phyloP scores from a whole-genome alignment of 805 yeast species.

The Candida bentonensis region DNA sequence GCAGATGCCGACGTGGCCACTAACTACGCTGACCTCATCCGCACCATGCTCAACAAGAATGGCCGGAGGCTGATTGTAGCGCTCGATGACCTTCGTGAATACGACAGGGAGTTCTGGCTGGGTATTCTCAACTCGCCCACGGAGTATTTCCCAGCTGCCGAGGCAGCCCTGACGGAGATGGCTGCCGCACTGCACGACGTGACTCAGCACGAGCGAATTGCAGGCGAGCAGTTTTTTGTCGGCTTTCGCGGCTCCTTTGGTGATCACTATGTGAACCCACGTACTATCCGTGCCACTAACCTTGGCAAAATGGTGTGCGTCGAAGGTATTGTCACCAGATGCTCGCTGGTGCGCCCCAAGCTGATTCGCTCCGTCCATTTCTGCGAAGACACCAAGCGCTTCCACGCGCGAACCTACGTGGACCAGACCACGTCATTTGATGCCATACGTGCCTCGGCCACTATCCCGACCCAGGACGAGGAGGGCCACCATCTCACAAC shows the following conservation, averaged over 20 bases:
- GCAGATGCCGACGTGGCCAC: conserved; percentile 43
- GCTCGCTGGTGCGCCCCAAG: conserved; percentile 88
- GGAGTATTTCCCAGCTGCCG: conserved; percentile 79
- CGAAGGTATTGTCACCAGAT: conserved; percentile 91
- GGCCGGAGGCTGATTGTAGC: conserved; percentile 56
- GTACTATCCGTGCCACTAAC: conserved; percentile 65
- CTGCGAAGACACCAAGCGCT: conserved; percentile 68
- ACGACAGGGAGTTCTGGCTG: conserved; percentile 68
- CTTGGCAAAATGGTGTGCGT: conserved; percentile 73
- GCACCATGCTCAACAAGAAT: conserved; percentile 56
- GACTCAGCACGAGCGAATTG: conserved; percentile 40
- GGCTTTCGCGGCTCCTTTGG: conserved; percentile 90
- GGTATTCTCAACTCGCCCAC: conserved; percentile 63
- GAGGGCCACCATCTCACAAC: conserved; percentile 81
- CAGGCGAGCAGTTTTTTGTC: conserved; percentile 52
- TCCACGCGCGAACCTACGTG: conserved; percentile 81
- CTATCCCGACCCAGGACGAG: conserved; percentile 84
- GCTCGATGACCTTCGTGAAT: conserved; percentile 77
- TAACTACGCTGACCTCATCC: conserved; percentile 55
- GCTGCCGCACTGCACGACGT: conserved; percentile 58
- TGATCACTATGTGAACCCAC: conserved; percentile 70
- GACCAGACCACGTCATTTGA: conserved; percentile 88
- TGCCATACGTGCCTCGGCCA: conserved; percentile 68
- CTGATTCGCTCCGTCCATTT: conserved; percentile 84
- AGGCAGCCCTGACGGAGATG: conserved; percentile 69